phyloP scores from a whole-genome alignment of 352 stramenopile species.

The Elongisporangium senticosum region DNA sequence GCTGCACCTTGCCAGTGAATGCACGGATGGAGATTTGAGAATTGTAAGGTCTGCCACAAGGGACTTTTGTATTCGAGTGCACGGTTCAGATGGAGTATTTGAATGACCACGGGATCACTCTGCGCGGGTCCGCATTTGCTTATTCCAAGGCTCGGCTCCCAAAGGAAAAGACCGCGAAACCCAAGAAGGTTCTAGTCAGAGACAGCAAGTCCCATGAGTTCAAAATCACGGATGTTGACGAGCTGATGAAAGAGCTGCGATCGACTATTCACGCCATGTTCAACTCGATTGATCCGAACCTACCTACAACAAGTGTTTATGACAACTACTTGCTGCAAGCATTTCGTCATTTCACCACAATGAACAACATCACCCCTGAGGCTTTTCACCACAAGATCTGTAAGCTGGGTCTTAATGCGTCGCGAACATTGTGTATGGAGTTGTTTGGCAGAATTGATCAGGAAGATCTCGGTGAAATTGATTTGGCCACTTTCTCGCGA shows the following conservation, averaged over 20 bases:
- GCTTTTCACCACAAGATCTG: slow-evolving; percentile 60
- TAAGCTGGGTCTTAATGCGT: slow-evolving; percentile 46
- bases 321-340: slow-evolving; percentile 62
- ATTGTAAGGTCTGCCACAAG: not conserved
- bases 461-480: slow-evolving; percentile 60
- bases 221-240: slow-evolving; percentile 34
- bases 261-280: slow-evolving; percentile 44
- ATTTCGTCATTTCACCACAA: slow-evolving; percentile 76
- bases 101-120: not conserved
- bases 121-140: not conserved
- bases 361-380: slow-evolving; percentile 62
- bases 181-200: not conserved
- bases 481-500: slow-evolving; percentile 52
- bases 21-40: not conserved
- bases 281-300: slow-evolving; percentile 23
- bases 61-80: not conserved
- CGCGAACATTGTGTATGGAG: slow-evolving; percentile 37
- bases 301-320: slow-evolving; percentile 32
- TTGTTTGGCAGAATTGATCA: slow-evolving; percentile 60
- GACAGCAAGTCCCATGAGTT: not conserved
- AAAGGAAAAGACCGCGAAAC: slow-evolving; percentile 12
- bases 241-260: slow-evolving; percentile 47
- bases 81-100: not conserved
- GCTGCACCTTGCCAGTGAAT: not conserved
- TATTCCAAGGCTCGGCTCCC: not conserved